Base-by-base conservation (phyloP, 2,329 filamentous ascomycete genomes). In the Ceratocystis albifundus region DNA sequence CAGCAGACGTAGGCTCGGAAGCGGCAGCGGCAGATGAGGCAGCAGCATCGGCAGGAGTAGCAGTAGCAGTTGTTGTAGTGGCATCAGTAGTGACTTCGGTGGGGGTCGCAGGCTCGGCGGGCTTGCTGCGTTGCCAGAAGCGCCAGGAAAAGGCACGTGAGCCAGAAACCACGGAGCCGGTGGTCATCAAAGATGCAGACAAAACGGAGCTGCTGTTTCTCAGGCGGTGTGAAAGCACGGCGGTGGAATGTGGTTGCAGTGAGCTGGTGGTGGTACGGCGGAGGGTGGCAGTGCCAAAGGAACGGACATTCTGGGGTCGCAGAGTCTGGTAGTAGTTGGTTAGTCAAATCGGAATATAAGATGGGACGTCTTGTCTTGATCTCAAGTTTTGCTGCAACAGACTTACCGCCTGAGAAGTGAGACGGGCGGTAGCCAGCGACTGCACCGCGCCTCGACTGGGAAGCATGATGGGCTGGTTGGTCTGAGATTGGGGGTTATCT, bases 361-460 rank as follows among this genome's bases (percentile, higher is more conserved):
- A 10, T 8, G 46, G 41, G 41, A 12, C 12, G 57, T 44, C 28
- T 41, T 61, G 22, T 10, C 25, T 15, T 25, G 7, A 22, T 48
- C 17, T n/a, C 17, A 6, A 15, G 48, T 12, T 10, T 7, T 10
- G 48, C 20, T 25, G 48, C 20, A 53, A 25, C 15, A 17, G 20
- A 68, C 73, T 41, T 72, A 76, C 74, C 25, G 71, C 70, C 72
- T 71, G 73, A 65, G 68, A 70, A 17, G 70, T 70, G 32, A 73
- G 59, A 65, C 72, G 73, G 70, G 72, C 74, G 69, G 75, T 74
- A 69, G 76, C 73, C 66, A 77, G 69, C 65, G 76, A 75, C 69
- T 75, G 75, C 70, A 74, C 73, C 71, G 77, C 73, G 71, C 76
- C 77, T 76, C 77, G 76, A 69, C 77, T 78, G 67, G 77, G 76